Evolutionary conservation across 495 filamentous ascomycete species (phyloP).

Genomic region (Aspergillus coremiiformis): DNA sequence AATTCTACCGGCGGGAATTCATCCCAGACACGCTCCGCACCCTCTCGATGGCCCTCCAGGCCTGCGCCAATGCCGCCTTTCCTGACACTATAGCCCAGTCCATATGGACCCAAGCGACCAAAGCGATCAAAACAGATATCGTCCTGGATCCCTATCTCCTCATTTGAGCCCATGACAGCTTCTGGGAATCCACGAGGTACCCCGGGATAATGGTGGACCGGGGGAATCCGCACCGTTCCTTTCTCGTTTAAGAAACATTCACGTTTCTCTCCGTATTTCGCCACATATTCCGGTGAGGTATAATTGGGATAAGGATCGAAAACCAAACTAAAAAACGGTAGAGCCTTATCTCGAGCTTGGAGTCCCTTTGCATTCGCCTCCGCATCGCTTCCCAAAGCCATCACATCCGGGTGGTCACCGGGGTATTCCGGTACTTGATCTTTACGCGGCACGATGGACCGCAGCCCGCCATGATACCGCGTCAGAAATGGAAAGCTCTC

Average conservation of each 20-base stretch:
- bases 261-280: slow-evolving; percentile 53
- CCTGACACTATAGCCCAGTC: slow-evolving; percentile 69
- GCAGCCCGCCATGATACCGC: slow-evolving; percentile 78
- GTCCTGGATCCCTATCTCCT: slow-evolving; percentile 68
- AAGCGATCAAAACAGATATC: slow-evolving; percentile 93
- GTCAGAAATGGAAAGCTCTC: slow-evolving; percentile 73
- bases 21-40: slow-evolving; percentile 66
- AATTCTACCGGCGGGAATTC: slow-evolving; percentile 64
- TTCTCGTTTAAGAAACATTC: slow-evolving; percentile 71
- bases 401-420: slow-evolving; percentile 29
- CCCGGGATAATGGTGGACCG: slow-evolving; percentile 62
- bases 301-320: slow-evolving; percentile 69
- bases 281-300: slow-evolving; percentile 48
- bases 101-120: slow-evolving; percentile 83
- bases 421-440: slow-evolving; percentile 74
- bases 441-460: slow-evolving; percentile 51
- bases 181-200: slow-evolving; percentile 76
- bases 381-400: slow-evolving; percentile 15
- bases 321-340: slow-evolving; percentile 41
- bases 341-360: slow-evolving; percentile 16
- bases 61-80: slow-evolving; percentile 78
- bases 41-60: slow-evolving; percentile 70
- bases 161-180: slow-evolving; percentile 72
- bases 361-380: slow-evolving; percentile 6
- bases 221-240: slow-evolving; percentile 54